Percentiles rank a stretch among this genome's conserved stretches.
Conservation (phyloP, 129 eudicot species). For the Escallonia herrerae region DNA sequence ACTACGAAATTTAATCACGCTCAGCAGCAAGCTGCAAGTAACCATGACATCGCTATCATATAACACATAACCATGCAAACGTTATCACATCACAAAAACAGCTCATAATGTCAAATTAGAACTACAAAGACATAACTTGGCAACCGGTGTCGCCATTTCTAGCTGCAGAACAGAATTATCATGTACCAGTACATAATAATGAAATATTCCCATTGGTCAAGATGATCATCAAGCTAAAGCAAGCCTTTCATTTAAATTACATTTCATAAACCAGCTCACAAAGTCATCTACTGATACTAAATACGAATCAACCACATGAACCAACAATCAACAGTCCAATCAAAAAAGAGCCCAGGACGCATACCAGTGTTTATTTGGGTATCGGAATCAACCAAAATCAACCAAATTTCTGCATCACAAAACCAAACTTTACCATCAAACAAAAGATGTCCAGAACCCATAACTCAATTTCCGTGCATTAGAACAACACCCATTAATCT, state of each 20-base stretch:
- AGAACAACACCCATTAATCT: background rate
- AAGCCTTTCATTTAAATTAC: background rate
- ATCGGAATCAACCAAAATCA: conserved; percentile 12
- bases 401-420: conserved; percentile 36
- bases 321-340: background rate
- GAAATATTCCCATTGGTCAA: conserved; percentile 1
- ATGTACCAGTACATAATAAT: background rate
- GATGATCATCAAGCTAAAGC: background rate
- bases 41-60: background rate
- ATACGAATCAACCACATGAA: background rate
- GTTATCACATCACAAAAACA: background rate
- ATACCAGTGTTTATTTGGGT: conserved; percentile 30
- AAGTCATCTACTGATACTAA: background rate
- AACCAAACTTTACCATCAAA: conserved; percentile 10
- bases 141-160: conserved; percentile 71
- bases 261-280: background rate
- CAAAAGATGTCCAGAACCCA: background rate
- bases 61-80: no score
- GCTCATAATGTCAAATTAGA: conserved; percentile 26
- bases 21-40: background rate
- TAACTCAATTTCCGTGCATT: background rate
- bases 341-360: conserved; percentile 21
- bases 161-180: conserved; percentile 35
- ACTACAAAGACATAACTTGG: conserved; percentile 45
- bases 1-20: background rate